phyloP scores from a whole-genome alignment of 2,329 filamentous ascomycete genomes.

The Fusarium acutatum region DNA sequence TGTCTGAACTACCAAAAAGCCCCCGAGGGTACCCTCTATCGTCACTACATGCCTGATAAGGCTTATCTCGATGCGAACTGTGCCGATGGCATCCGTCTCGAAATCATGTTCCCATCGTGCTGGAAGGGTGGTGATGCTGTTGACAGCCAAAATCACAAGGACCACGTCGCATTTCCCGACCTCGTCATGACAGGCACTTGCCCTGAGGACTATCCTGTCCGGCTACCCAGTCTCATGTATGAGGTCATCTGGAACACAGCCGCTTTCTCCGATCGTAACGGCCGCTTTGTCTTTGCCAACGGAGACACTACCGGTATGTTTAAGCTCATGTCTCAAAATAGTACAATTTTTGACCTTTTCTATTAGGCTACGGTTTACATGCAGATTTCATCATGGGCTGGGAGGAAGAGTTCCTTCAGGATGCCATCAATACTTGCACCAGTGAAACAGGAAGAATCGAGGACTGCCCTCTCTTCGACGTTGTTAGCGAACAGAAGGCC shows the following conservation, averaged over 20 bases:
- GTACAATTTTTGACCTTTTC: conserved; percentile 72
- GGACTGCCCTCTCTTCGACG: conserved; percentile 79
- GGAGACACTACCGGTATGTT: conserved; percentile 76
- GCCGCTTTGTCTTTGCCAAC: conserved; percentile 79
- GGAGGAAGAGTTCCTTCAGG: conserved; percentile 73
- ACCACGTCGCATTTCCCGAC: conserved; percentile 80
- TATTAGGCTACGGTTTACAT: conserved; percentile 79
- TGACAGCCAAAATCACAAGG: conserved; percentile 64
- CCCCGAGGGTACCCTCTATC: conserved; percentile 78
- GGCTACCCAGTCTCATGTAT: conserved; percentile 80
- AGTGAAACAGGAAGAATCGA: conserved; percentile 72
- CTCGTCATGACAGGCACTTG: conserved; percentile 80
- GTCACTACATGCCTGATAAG: conserved; percentile 85
- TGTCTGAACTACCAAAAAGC: conserved; percentile 80
- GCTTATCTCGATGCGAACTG: conserved; percentile 82
- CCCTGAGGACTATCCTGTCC: conserved; percentile 72
- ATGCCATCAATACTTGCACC: conserved; percentile 79
- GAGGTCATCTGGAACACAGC: conserved; percentile 86
- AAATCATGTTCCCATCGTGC: conserved; percentile 89
- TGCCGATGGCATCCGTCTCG: conserved; percentile 80
- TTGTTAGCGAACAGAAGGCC: conserved; percentile 68
- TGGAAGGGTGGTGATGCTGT: conserved; percentile 78
- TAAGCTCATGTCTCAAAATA: not conserved
- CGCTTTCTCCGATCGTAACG: conserved; percentile 67
- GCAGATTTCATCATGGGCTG: conserved; percentile 86